Percentiles rank a stretch among this genome's conserved stretches.
These are phyloP conservation scores for Sicyos baderoa DNA, from an alignment of 306 rosid genomes.

Conservation along the genomic window DNA sequence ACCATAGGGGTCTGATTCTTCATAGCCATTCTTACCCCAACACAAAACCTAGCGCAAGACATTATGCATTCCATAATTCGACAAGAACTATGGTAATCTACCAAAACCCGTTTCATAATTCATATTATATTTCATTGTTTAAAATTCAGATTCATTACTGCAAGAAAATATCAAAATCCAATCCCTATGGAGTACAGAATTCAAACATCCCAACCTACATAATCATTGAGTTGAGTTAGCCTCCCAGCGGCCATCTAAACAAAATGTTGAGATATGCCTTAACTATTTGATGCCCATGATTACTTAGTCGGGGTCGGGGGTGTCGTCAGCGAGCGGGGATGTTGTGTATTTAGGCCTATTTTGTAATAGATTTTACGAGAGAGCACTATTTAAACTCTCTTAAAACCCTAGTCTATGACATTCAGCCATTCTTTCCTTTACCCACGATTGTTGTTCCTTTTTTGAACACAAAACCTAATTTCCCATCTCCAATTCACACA, in stretches of 20 bases:
- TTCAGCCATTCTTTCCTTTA: too few relatives aligned
- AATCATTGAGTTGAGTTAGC: not conserved
- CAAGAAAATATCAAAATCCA: not conserved
- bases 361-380: too few relatives aligned
- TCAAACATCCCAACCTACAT: not conserved
- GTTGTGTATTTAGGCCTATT: too few relatives aligned
- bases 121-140: not conserved
- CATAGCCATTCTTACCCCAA: not conserved
- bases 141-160: not conserved
- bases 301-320: too few relatives aligned
- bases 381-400: too few relatives aligned
- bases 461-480: not conserved
- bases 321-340: too few relatives aligned
- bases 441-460: too few relatives aligned
- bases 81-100: not conserved
- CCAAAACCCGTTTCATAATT: too few relatives aligned
- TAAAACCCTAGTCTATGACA: too few relatives aligned
- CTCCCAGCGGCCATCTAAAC: not conserved
- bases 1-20: not conserved
- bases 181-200: not conserved
- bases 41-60: not conserved
- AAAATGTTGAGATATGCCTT: too few relatives aligned
- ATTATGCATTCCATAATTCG: not conserved
- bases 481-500: not conserved
- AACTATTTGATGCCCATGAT: too few relatives aligned